Conservation (phyloP, 1,139 yeast species). For the Kurtzmaniella quercitrusa region DNA sequence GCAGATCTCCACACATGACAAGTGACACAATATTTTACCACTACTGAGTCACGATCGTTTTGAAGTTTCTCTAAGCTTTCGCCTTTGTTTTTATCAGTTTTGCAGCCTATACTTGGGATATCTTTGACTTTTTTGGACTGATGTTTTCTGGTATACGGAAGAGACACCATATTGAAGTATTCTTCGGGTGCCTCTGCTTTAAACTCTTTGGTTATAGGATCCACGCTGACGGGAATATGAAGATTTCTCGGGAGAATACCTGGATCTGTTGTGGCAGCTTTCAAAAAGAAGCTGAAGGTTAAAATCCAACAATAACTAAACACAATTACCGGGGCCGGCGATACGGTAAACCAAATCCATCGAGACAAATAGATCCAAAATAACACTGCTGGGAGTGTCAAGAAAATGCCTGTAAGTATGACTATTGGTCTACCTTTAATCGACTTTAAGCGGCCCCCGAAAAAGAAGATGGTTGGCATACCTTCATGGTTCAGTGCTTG, state of each 20-base stretch:
- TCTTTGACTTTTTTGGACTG: not conserved
- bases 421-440: slow-evolving; percentile 34
- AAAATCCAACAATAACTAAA: slow-evolving; percentile 58
- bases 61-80: not conserved
- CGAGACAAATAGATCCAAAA: slow-evolving; percentile 40
- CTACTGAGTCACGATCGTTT: slow-evolving; percentile 10
- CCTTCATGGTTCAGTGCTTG: slow-evolving; percentile 30
- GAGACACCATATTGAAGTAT: slow-evolving; percentile 51
- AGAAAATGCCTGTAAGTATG: slow-evolving; percentile 27
- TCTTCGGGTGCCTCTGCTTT: slow-evolving; percentile 51
- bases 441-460: slow-evolving; percentile 62
- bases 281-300: slow-evolving; percentile 43
- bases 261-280: slow-evolving; percentile 62
- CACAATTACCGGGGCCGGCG: slow-evolving; percentile 55
- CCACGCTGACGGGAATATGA: slow-evolving; percentile 43
- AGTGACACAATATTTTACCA: slow-evolving; percentile 40
- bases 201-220: slow-evolving; percentile 4
- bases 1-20: slow-evolving; percentile 50
- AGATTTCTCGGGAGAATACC: slow-evolving; percentile 69
- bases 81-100: not conserved
- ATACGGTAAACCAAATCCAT: slow-evolving; percentile 56
- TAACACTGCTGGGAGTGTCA: slow-evolving; percentile 49
- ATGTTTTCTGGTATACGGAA: slow-evolving; percentile 39
- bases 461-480: slow-evolving; percentile 41
- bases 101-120: not conserved